These are phyloP conservation scores for Akanthomyces lecanii DNA, from an alignment of 2,329 filamentous ascomycete species.

Conservation along the genomic window DNA sequence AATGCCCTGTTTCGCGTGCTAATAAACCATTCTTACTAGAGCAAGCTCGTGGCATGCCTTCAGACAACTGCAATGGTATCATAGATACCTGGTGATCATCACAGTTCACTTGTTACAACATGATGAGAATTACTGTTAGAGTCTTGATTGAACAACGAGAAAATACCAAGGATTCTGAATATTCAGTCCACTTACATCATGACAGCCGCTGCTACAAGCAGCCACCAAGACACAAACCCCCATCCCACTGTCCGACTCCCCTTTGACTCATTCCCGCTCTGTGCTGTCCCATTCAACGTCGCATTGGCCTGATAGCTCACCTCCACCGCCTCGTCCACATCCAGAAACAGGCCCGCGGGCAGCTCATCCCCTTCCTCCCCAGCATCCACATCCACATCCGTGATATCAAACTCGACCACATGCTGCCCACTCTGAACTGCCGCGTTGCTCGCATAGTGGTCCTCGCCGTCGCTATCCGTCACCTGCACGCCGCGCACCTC, in stretches of 20 bases:
- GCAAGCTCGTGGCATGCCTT: no score
- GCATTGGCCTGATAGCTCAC: background rate
- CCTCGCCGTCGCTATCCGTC: background rate
- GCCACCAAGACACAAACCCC: no score
- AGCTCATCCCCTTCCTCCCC: background rate
- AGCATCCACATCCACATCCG: background rate
- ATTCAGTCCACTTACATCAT: no score
- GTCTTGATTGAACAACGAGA: no score
- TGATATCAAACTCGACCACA: background rate
- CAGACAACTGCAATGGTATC: no score
- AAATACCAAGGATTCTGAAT: no score
- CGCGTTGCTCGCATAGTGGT: background rate
- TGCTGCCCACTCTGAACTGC: background rate
- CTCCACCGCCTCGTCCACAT: background rate
- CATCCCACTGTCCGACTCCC: background rate
- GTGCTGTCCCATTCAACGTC: background rate
- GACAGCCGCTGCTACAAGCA: no score
- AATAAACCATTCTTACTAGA: no score
- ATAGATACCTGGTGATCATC: no score
- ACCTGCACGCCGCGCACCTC: constrained; percentile 1
- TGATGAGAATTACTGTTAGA: no score
- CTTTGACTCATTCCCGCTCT: background rate
- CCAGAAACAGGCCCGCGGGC: background rate
- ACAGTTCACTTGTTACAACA: no score
- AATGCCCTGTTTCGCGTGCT: no score